These are phyloP conservation scores for Fomitopsis serialis DNA, from an alignment of 768 basidiomycete genomes.

Conservation along the genomic window DNA sequence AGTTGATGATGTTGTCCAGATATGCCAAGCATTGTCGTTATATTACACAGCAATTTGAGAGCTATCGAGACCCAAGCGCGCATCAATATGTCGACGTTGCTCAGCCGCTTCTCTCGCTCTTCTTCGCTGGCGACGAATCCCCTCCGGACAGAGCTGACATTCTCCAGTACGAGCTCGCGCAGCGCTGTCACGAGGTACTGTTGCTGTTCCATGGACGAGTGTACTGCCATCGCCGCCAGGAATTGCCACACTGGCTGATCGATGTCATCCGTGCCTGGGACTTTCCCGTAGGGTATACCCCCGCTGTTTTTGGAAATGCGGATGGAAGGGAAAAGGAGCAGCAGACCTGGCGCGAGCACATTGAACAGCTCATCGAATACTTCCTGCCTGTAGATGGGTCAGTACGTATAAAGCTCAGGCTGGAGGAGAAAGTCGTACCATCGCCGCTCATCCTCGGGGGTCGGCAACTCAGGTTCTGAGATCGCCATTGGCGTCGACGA, in stretches of 20 bases:
- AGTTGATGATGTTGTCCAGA: not conserved
- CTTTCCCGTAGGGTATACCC: constrained; percentile 28
- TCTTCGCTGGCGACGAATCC: constrained; percentile 70
- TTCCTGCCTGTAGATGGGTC: constrained; percentile 54
- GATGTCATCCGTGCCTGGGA: constrained; percentile 52
- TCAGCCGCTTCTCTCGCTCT: constrained; percentile 69
- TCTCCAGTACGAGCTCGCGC: constrained; percentile 92
- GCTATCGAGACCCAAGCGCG: constrained; percentile 70
- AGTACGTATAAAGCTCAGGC: not conserved
- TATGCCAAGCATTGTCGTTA: not conserved
- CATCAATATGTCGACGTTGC: constrained; percentile 90
- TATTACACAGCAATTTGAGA: constrained; percentile 59
- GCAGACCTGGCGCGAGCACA: constrained; percentile 69
- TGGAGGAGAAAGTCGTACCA: constrained; percentile 40
- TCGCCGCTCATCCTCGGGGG: constrained; percentile 68
- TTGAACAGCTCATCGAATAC: constrained; percentile 88
- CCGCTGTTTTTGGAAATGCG: constrained; percentile 47
- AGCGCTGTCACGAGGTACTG: constrained; percentile 78
- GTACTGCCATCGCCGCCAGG: constrained; percentile 82
- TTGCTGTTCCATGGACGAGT: constrained; percentile 83
- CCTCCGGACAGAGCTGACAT: constrained; percentile 74
- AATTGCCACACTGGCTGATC: constrained; percentile 96
- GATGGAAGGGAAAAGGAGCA: constrained; percentile 85
- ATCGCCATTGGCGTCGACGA: constrained; percentile 24
- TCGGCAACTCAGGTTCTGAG: constrained; percentile 49